Evolutionary conservation across 1,284 basidiomycete species (phyloP).

Genomic region (Tetrapyrgos nigripes): DNA sequence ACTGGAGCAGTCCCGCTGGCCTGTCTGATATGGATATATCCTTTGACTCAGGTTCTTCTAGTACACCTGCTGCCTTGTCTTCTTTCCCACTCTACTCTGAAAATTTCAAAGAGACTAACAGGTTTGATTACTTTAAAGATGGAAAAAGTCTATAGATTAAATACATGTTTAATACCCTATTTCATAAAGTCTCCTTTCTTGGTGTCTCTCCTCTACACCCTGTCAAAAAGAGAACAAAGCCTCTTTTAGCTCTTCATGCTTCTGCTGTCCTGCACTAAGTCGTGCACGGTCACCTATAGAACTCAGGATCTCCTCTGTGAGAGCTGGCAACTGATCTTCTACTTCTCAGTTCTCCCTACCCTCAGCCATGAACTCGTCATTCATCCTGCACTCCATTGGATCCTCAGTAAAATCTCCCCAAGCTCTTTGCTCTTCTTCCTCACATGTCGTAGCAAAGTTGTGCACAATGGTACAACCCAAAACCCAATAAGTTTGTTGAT

Average conservation of each 20-base stretch:
- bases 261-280: background rate
- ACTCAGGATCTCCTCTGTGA: background rate
- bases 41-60: no score
- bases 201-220: background rate
- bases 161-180: no score
- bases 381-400: no score
- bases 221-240: background rate
- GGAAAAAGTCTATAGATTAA: background rate
- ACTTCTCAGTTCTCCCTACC: background rate
- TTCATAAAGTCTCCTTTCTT: background rate
- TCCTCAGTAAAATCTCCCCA: no score
- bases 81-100: no score
- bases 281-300: background rate
- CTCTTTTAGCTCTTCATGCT: conserved; percentile 9
- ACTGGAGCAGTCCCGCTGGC: no score
- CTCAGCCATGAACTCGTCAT: conserved; percentile 2
- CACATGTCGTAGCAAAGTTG: no score
- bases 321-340: no score
- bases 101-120: no score
- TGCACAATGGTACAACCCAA: conserved; percentile 25
- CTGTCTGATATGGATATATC: no score
- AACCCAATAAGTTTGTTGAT: conserved; percentile 25
- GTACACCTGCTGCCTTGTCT: no score
- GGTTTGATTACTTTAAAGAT: no score
- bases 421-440: conserved; percentile 15